Conservation (phyloP, 768 basidiomycete species). For the Serpula lacrymans region DNA sequence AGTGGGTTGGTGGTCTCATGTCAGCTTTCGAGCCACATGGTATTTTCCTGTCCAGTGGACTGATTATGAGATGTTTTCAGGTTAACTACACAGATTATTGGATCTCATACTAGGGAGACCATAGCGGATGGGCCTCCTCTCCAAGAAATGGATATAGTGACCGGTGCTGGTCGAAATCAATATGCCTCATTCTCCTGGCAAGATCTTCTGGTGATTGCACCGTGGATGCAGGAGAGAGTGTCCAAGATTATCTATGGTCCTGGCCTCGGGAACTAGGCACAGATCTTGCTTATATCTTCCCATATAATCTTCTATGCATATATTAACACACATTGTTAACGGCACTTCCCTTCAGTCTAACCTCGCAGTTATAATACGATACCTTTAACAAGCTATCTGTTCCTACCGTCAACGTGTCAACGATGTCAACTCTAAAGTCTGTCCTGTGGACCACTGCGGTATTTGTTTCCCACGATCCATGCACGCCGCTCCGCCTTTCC, state of each 20-base stretch:
- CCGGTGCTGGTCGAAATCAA: constrained; percentile 47
- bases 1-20: constrained; percentile 77
- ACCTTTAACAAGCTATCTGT: too few relatives aligned
- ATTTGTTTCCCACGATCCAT: too few relatives aligned
- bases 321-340: neutral
- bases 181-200: constrained; percentile 70
- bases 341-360: too few relatives aligned
- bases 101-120: constrained; percentile 37
- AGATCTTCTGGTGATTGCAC: constrained; percentile 70
- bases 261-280: constrained; percentile 62
- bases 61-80: constrained; percentile 31
- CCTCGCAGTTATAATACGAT: too few relatives aligned
- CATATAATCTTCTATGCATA: neutral
- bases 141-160: constrained; percentile 48
- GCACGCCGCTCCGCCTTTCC: neutral
- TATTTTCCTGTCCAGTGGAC: neutral
- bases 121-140: constrained; percentile 31
- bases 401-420: too few relatives aligned
- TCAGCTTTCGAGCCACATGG: constrained; percentile 33
- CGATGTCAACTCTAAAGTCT: too few relatives aligned
- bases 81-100: constrained; percentile 59
- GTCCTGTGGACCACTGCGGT: too few relatives aligned
- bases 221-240: constrained; percentile 71
- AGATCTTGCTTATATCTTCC: constrained; percentile 1
- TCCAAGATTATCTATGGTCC: constrained; percentile 64